Conservation (phyloP, 306 rosid genomes). For the Nissolia schottii region DNA sequence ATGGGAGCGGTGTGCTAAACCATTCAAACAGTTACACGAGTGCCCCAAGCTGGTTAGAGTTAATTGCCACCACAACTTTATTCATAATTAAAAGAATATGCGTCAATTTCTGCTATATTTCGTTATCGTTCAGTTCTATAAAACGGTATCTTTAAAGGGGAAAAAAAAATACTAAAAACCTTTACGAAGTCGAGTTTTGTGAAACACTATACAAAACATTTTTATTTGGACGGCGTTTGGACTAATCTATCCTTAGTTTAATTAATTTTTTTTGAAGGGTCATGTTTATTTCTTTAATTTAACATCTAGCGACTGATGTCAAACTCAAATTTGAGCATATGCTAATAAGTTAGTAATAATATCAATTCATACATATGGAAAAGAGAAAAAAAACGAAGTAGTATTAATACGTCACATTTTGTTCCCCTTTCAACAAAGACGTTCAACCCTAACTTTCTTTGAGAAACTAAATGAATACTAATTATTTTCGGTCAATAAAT, state of each 20-base stretch:
- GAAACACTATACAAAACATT: not conserved
- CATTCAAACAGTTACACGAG: not conserved
- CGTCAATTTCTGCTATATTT: not conserved
- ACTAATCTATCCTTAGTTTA: not conserved
- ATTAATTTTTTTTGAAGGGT: not conserved
- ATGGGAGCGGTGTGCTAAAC: not conserved
- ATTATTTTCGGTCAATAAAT: not conserved
- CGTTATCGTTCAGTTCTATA: not conserved
- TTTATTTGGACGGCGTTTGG: constrained; percentile 26
- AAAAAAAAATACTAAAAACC: not conserved
- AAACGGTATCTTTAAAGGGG: not conserved
- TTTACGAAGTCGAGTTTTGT: not conserved
- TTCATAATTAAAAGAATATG: not conserved
- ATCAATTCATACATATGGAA: not conserved
- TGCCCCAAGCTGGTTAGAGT: not conserved
- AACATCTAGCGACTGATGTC: constrained; percentile 11
- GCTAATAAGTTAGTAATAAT: not conserved
- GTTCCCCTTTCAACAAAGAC: not conserved
- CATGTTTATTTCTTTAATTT: not conserved
- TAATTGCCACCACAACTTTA: constrained; percentile 22
- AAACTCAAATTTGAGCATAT: not conserved
- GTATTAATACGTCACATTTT: constrained; percentile 8
- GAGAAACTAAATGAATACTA: not conserved
- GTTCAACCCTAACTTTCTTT: not conserved
- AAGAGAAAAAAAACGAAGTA: not conserved